Conservation (phyloP, 169 alveolate genomes). For the Cryptosporidium felis region DNA sequence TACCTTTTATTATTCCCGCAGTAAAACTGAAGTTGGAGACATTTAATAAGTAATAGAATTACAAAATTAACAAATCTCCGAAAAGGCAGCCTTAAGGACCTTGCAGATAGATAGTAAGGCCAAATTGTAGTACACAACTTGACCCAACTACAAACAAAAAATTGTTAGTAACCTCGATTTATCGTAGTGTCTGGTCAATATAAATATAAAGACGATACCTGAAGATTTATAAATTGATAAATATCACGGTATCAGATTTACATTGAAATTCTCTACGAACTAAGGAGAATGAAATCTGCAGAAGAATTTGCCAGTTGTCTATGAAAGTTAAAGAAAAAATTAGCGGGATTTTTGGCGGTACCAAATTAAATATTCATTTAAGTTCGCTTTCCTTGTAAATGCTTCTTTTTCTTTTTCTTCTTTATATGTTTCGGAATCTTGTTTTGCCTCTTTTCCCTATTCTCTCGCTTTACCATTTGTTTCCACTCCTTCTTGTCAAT, state of each 20-base stretch:
- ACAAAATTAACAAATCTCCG: slow-evolving; percentile 34
- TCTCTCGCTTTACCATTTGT: slow-evolving; percentile 82
- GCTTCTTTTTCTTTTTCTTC: slow-evolving; percentile 77
- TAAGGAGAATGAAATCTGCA: neutral
- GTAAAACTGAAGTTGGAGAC: slow-evolving; percentile 69
- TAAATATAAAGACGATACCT: neutral
- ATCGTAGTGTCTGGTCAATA: slow-evolving; percentile 69
- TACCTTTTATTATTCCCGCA: slow-evolving; percentile 71
- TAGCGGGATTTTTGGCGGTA: slow-evolving; percentile 4
- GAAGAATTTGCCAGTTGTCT: too few relatives aligned
- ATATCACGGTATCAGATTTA: neutral
- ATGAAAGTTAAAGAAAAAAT: neutral
- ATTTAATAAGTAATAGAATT: slow-evolving; percentile 3
- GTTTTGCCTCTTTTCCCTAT: slow-evolving; percentile 79
- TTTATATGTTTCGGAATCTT: slow-evolving; percentile 85
- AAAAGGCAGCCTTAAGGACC: slow-evolving; percentile 73
- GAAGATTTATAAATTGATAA: too few relatives aligned
- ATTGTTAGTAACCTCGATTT: slow-evolving; percentile 24
- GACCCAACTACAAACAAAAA: slow-evolving; percentile 25
- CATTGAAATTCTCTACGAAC: slow-evolving; percentile 58
- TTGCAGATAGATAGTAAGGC: neutral
- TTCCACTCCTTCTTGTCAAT: slow-evolving; percentile 85
- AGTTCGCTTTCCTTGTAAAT: slow-evolving; percentile 70
- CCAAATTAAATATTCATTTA: neutral
- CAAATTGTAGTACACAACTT: slow-evolving; percentile 22